phyloP scores from a whole-genome alignment of 2,329 filamentous ascomycete genomes.

The Didymella arachidicola region DNA sequence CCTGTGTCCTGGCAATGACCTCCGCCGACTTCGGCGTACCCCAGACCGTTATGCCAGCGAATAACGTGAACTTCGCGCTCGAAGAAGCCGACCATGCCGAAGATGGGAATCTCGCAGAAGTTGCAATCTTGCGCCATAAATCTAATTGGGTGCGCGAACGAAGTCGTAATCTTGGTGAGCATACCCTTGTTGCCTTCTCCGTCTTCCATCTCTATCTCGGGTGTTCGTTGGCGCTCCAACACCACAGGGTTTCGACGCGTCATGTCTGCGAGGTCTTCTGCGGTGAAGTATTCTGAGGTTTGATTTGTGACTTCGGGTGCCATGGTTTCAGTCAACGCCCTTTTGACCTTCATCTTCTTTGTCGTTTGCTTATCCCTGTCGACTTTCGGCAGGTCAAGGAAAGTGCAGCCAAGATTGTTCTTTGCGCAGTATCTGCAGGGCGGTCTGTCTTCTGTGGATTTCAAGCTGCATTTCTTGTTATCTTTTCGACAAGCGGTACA shows the following conservation, averaged over 20 bases:
- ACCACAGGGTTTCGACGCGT: conserved; percentile 8
- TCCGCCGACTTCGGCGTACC: conserved; percentile 50
- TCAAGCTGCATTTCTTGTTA: conserved; percentile 45
- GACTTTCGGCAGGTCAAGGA: conserved; percentile 31
- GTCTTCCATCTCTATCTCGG: conserved; percentile 41
- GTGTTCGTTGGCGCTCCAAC: conserved; percentile 28
- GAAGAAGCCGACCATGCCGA: conserved; percentile 53
- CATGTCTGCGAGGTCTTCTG: conserved; percentile 30
- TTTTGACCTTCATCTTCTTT: conserved; percentile 9
- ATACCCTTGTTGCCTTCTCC: conserved; percentile 33
- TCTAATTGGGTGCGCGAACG: conserved; percentile 52
- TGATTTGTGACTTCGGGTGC: conserved; percentile 16
- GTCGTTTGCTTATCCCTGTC: conserved; percentile 6
- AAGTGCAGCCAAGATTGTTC: conserved; percentile 39
- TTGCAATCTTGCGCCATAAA: conserved; percentile 49
- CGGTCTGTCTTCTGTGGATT: conserved; percentile 35
- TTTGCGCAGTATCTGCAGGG: conserved; percentile 47
- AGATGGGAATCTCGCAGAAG: conserved; percentile 53
- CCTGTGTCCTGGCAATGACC: conserved; percentile 46
- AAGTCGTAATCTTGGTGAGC: conserved; percentile 48
- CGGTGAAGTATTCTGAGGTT: conserved; percentile 18
- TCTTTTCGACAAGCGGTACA: conserved; percentile 43
- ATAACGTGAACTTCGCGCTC: conserved; percentile 47
- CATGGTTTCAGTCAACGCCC: not conserved
- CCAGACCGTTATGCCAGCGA: conserved; percentile 45